phyloP scores from a whole-genome alignment of 2,329 filamentous ascomycete genomes.

The Colletotrichum sp. region DNA sequence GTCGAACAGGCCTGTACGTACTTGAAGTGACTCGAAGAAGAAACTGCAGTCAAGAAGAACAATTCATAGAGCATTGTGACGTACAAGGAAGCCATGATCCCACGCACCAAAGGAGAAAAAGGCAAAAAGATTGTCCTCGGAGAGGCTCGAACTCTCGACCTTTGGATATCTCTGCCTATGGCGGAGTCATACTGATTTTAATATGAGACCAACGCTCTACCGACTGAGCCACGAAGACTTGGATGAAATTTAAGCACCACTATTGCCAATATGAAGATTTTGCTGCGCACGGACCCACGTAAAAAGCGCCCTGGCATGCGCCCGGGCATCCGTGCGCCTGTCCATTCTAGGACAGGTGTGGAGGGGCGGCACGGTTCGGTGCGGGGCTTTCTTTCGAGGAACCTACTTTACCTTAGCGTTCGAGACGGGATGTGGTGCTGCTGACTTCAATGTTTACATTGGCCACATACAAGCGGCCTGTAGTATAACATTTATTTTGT shows the following conservation, averaged over 20 bases:
- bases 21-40: not conserved
- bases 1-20: not conserved
- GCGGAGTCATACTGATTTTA: not conserved
- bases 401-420: not conserved
- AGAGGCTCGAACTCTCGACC: slow-evolving; percentile 20
- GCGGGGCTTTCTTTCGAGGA: not conserved
- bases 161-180: slow-evolving; percentile 2
- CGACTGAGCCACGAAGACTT: slow-evolving; percentile 15
- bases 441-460: not conserved
- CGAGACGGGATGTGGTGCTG: not conserved
- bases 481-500: not conserved
- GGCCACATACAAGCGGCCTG: not conserved
- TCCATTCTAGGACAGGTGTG: not conserved
- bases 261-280: not conserved
- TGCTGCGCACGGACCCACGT: not conserved
- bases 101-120: not conserved
- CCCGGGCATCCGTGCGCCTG: not conserved
- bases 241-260: fast-evolving
- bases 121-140: not conserved
- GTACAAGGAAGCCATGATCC: not conserved
- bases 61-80: not conserved
- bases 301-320: not conserved
- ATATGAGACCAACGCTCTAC: slow-evolving; percentile 20
- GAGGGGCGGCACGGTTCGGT: not conserved
- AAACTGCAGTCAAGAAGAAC: not conserved